Percentiles rank a stretch among this genome's conserved stretches.
These are phyloP conservation scores for Phoma sp. DNA, from an alignment of 2,329 filamentous ascomycete species.

Conservation along the genomic window DNA sequence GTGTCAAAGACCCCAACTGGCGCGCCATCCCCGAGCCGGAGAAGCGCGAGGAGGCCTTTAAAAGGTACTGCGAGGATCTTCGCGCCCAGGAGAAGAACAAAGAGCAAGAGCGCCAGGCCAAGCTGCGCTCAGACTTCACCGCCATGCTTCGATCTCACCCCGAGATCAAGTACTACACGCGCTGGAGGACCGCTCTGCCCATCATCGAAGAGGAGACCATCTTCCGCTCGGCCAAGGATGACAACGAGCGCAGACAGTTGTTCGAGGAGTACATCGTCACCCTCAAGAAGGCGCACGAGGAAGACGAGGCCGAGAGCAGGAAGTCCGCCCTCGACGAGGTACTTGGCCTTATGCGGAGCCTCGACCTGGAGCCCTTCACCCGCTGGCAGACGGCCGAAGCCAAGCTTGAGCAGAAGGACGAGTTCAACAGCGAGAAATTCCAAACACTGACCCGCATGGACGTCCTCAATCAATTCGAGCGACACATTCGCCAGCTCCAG, in stretches of 20 bases:
- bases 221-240: slow-evolving; percentile 88
- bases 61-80: slow-evolving; percentile 92
- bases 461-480: slow-evolving; percentile 90
- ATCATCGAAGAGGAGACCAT: slow-evolving; percentile 96
- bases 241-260: slow-evolving; percentile 84
- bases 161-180: slow-evolving; percentile 95
- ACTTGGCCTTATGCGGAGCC: slow-evolving; percentile 74
- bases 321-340: slow-evolving; percentile 87
- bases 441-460: slow-evolving; percentile 85
- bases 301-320: slow-evolving; percentile 73
- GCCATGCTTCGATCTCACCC: slow-evolving; percentile 96
- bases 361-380: slow-evolving; percentile 90
- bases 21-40: slow-evolving; percentile 91
- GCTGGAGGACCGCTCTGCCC: slow-evolving; percentile 93
- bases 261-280: slow-evolving; percentile 93
- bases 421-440: slow-evolving; percentile 83
- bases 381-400: slow-evolving; percentile 91
- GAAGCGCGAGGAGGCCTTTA: slow-evolving; percentile 87
- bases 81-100: slow-evolving; percentile 92
- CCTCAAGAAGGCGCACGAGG: slow-evolving; percentile 79
- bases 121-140: slow-evolving; percentile 90
- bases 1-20: slow-evolving; percentile 90
- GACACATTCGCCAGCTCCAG: slow-evolving; percentile 91
- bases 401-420: slow-evolving; percentile 77
- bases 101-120: slow-evolving; percentile 89